phyloP scores from a whole-genome alignment of 2,329 filamentous ascomycete genomes.

The Ophiostoma novo-ulmi region DNA sequence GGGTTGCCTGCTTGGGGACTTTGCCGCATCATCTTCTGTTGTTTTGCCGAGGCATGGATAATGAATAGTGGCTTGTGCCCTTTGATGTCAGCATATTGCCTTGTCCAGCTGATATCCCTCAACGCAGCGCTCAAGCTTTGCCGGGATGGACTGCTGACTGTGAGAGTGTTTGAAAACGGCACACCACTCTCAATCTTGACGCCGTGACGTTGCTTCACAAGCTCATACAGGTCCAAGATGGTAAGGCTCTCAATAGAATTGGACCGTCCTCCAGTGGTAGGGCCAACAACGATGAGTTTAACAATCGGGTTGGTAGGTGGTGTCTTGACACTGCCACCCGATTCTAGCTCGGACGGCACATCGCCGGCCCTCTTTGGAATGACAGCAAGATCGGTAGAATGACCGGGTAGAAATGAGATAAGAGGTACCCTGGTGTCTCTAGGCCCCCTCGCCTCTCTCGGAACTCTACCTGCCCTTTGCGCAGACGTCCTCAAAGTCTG shows the following conservation, averaged over 20 bases:
- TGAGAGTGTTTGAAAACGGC: constrained; percentile 33
- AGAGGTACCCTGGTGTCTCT: not conserved
- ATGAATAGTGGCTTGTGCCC: not conserved
- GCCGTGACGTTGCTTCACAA: constrained; percentile 13
- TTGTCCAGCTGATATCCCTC: not conserved
- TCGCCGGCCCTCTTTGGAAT: not conserved
- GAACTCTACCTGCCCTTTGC: not conserved
- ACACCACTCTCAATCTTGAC: constrained; percentile 28
- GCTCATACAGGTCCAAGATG: constrained; percentile 14
- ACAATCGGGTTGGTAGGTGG: not conserved
- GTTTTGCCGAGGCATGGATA: constrained; percentile 3
- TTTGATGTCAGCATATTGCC: not conserved
- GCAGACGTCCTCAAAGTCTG: not conserved
- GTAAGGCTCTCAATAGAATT: not conserved
- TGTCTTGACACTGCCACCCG: not conserved
- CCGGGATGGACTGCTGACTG: not conserved
- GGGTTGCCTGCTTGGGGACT: not conserved
- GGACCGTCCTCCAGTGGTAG: not conserved
- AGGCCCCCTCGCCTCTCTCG: not conserved
- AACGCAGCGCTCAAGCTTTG: not conserved
- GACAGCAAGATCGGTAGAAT: not conserved
- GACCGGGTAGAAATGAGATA: not conserved
- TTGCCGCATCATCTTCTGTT: not conserved
- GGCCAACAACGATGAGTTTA: constrained; percentile 15
- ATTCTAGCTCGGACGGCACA: not conserved